Evolutionary conservation across 2,329 filamentous ascomycete species (phyloP).

Genomic region (Myriosclerotinia duriaeana): DNA sequence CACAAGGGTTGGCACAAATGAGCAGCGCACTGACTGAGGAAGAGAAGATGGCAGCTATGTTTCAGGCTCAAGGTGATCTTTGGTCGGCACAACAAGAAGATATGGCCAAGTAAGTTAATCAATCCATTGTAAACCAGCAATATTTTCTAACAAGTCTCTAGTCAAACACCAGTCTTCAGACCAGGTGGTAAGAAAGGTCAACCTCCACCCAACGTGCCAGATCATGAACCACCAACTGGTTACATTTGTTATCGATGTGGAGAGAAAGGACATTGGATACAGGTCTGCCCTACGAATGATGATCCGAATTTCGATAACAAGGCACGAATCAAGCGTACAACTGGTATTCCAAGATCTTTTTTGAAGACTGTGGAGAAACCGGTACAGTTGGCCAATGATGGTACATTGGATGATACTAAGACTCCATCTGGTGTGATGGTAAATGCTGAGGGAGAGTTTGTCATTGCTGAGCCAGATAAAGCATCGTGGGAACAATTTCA

Average conservation of each 20-base stretch:
- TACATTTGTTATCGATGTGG: constrained; percentile 97
- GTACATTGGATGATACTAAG: constrained; percentile 75
- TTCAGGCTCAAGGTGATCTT: constrained; percentile 83
- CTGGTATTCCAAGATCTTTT: constrained; percentile 93
- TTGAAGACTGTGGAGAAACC: constrained; percentile 95
- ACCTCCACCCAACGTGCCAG: constrained; percentile 70
- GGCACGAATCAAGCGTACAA: constrained; percentile 91
- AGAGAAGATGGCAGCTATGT: constrained; percentile 89
- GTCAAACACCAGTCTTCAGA: constrained; percentile 63
- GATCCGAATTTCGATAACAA: constrained; percentile 94
- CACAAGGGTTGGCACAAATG: constrained; percentile 61
- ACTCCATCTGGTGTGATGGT: constrained; percentile 91
- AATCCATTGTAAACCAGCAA: constrained; percentile 39
- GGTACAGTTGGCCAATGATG: constrained; percentile 68
- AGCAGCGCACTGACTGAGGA: constrained; percentile 86
- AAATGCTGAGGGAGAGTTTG: constrained; percentile 95
- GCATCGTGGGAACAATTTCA: constrained; percentile 96
- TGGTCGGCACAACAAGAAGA: constrained; percentile 94
- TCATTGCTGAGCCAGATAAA: constrained; percentile 93
- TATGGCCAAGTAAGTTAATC: constrained; percentile 69
- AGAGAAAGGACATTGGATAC: constrained; percentile 99
- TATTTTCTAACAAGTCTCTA: constrained; percentile 44
- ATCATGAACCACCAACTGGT: constrained; percentile 87
- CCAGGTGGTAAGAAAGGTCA: constrained; percentile 51
- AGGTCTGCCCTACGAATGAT: constrained; percentile 96